Conservation (phyloP, 2,329 filamentous ascomycete genomes). For the Hymenoscyphus occultus region DNA sequence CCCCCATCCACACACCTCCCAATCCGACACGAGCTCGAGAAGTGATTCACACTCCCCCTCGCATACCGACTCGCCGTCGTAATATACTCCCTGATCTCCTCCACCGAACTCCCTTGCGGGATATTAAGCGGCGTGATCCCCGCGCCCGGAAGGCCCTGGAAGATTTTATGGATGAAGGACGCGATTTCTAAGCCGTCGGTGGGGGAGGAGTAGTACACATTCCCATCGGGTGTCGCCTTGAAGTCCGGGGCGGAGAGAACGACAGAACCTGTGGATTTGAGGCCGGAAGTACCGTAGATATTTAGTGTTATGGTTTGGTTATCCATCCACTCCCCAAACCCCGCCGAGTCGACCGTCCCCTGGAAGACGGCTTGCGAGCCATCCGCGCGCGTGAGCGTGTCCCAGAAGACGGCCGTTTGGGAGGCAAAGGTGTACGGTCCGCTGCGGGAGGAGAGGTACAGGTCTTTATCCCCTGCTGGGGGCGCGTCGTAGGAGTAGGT, state of each 20-base stretch:
- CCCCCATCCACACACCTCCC: conserved; percentile 48
- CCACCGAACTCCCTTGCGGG: conserved; percentile 43
- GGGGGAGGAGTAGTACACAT: conserved; percentile 47
- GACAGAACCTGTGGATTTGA: conserved; percentile 48
- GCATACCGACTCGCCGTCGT: conserved; percentile 48
- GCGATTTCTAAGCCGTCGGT: conserved; percentile 49
- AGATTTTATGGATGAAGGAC: conserved; percentile 49
- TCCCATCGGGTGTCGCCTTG: conserved; percentile 41
- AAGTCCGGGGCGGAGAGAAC: conserved; percentile 43
- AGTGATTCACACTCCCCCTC: conserved; percentile 50
- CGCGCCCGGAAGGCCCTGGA: conserved; percentile 42
- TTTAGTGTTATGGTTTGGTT: conserved; percentile 53
- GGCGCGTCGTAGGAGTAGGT: conserved; percentile 46
- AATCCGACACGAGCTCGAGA: conserved; percentile 51
- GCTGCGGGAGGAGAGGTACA: conserved; percentile 47
- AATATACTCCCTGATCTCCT: conserved; percentile 49
- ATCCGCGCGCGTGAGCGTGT: conserved; percentile 42
- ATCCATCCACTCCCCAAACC: conserved; percentile 40
- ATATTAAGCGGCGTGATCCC: conserved; percentile 50
- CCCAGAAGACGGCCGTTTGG: conserved; percentile 53
- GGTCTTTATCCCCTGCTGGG: conserved; percentile 40
- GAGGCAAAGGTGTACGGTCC: conserved; percentile 53
- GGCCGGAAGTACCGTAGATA: conserved; percentile 54
- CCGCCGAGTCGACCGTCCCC: conserved; percentile 50
- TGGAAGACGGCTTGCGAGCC: conserved; percentile 46